phyloP scores from a whole-genome alignment of 2,329 filamentous ascomycete species.

The Fusarium abutilonis region DNA sequence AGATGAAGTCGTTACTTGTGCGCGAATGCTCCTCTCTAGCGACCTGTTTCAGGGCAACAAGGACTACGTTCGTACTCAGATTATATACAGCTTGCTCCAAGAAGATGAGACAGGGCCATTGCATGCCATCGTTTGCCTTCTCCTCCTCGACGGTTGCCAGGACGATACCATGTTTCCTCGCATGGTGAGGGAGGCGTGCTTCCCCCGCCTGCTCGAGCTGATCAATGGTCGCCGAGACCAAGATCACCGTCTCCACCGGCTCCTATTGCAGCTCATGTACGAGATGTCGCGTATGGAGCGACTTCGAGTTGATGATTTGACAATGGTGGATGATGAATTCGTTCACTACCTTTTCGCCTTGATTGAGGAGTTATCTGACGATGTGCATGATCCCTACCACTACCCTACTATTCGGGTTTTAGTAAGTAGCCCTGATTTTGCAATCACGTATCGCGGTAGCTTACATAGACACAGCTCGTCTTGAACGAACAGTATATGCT shows the following conservation, averaged over 20 bases:
- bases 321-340: slow-evolving; percentile 82
- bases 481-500: slow-evolving; percentile 99
- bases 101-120: slow-evolving; percentile 86
- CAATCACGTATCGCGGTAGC: background rate
- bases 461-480: slow-evolving; percentile 71
- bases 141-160: slow-evolving; percentile 85
- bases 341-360: slow-evolving; percentile 84
- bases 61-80: slow-evolving; percentile 90
- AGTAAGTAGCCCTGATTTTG: slow-evolving; percentile 62
- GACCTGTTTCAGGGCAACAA: slow-evolving; percentile 77
- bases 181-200: slow-evolving; percentile 88
- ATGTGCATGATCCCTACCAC: slow-evolving; percentile 92
- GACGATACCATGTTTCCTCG: slow-evolving; percentile 82
- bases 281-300: slow-evolving; percentile 96
- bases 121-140: slow-evolving; percentile 82
- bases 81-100: slow-evolving; percentile 89
- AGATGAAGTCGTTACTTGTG: slow-evolving; percentile 82
- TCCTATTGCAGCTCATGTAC: slow-evolving; percentile 89
- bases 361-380: slow-evolving; percentile 87
- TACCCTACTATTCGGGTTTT: slow-evolving; percentile 94
- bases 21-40: slow-evolving; percentile 80
- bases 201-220: slow-evolving; percentile 83
- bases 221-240: slow-evolving; percentile 73
- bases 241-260: slow-evolving; percentile 77
- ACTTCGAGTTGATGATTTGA: slow-evolving; percentile 78